Evolutionary conservation across 257 asterid genomes (phyloP), one percentile per base, ranked within the genome.

Genomic region (Solanum medicagineum): DNA sequence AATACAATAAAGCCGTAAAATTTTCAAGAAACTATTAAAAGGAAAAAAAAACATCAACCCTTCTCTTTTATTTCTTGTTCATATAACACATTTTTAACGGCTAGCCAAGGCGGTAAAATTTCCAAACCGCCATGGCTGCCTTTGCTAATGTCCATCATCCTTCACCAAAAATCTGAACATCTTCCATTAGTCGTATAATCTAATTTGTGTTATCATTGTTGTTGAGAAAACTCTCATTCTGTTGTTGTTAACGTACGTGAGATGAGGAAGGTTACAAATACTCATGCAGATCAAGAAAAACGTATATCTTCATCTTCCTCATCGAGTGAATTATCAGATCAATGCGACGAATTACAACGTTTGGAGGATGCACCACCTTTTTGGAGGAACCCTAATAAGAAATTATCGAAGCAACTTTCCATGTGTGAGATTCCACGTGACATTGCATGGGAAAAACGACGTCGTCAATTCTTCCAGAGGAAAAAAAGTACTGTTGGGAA

Each of bases 381-480:
- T 88, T 93, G 93, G 96, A 80, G 93, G 88, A 91, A 82, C 81
- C 86, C 87, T 3, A 85, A 68, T 8, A 92, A 87, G 85, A 89
- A 62, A 70, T 57, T 96, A 4, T 87, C 97, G 2, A 96, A 94
- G 83, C 99, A 96, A 85, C 85, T 92, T 2, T 96, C 99, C 6
- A 90, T 94, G 97, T 91, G 93, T 44, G 97, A 93, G 89, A 87
- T 86, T n/a, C 93, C 93, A 0, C 93, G 98, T 0, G 92, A 95
- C 85, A 86, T 88, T 14, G 95, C 96, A 19, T 95, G 98, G 98
- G 98, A 95, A 89, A 90, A 88, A 81, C 93, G 97, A 17, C 92
- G 95, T 4, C 92, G 93, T 29, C 97, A 92, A 85, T 88, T 90
- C 42, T 89, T 93, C 17, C 81, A 87, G 85, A 81, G 91, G 89